phyloP scores from a whole-genome alignment of 1,139 yeast species.

The Hanseniaspora gamundiae region DNA sequence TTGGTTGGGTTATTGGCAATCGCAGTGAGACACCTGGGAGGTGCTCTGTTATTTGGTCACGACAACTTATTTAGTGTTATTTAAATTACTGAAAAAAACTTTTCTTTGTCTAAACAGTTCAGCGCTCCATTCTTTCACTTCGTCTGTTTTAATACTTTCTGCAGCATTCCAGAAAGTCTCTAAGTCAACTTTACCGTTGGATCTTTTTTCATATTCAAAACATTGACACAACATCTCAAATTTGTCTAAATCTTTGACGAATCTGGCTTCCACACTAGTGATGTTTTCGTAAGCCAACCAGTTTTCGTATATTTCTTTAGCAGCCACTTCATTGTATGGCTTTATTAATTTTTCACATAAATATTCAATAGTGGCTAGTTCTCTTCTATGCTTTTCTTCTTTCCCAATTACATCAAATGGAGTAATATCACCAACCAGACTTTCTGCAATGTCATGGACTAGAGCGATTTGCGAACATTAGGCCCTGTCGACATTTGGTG shows the following conservation, averaged over 20 bases:
- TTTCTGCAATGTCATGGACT: slow-evolving; percentile 90
- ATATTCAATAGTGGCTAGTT: slow-evolving; percentile 59
- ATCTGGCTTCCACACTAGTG: slow-evolving; percentile 69
- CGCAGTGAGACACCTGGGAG: slow-evolving; percentile 67
- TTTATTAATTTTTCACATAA: slow-evolving; percentile 42
- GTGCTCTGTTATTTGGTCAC: slow-evolving; percentile 77
- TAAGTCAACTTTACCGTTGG: slow-evolving; percentile 44
- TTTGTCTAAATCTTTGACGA: slow-evolving; percentile 90
- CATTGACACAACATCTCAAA: slow-evolving; percentile 86
- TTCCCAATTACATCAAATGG: slow-evolving; percentile 68
- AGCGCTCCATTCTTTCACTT: slow-evolving; percentile 60
- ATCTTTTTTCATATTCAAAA: slow-evolving; percentile 71
- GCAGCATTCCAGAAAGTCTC: slow-evolving; percentile 60
- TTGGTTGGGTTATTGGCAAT: slow-evolving; percentile 55
- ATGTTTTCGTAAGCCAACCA: slow-evolving; percentile 91
- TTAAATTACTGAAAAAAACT: slow-evolving; percentile 9
- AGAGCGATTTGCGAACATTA: slow-evolving; percentile 77
- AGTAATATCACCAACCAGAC: slow-evolving; percentile 88
- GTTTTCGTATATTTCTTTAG: slow-evolving; percentile 53
- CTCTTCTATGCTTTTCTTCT: slow-evolving; percentile 70
- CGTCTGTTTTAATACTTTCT: slow-evolving; percentile 53
- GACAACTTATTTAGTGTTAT: slow-evolving; percentile 49
- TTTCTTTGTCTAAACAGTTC: slow-evolving; percentile 49
- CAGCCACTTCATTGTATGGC: slow-evolving; percentile 52
- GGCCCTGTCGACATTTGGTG: slow-evolving; percentile 32